Percentiles rank a stretch among this genome's conserved stretches.
Conservation (phyloP, 2,329 filamentous ascomycete genomes). For the Sodiomyces alkalinus region DNA sequence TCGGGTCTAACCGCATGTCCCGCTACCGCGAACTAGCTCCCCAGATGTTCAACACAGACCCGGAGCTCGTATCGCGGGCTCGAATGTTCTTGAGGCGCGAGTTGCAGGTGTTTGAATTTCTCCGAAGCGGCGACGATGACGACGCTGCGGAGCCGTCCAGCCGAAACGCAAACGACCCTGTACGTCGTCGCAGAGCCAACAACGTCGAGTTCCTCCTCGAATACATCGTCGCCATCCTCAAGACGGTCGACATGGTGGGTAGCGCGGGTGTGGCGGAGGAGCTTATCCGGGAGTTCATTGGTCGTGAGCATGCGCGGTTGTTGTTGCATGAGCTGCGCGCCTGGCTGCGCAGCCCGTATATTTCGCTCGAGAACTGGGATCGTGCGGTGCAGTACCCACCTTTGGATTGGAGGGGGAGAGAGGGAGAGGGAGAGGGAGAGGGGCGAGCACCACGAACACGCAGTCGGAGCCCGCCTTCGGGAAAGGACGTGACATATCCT, state of each 20-base stretch:
- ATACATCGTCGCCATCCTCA: conserved; percentile 72
- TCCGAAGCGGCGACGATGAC: conserved; percentile 22
- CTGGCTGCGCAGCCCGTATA: conserved; percentile 72
- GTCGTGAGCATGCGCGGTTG: conserved; percentile 53
- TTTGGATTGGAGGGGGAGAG: conserved; percentile 1
- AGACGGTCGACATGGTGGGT: conserved; percentile 67
- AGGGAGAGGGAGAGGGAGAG: too few species aligned
- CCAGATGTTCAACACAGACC: conserved; percentile 43
- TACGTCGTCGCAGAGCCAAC: conserved; percentile 26
- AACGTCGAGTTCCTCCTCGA: conserved; percentile 78
- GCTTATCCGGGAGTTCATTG: conserved; percentile 64
- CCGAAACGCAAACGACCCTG: conserved; percentile 5
- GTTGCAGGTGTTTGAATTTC: conserved; percentile 66
- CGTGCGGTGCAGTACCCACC: conserved; percentile 53
- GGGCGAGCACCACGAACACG: too few species aligned
- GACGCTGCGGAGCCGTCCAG: neutral
- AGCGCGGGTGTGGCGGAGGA: conserved; percentile 67
- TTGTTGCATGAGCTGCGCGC: conserved; percentile 75
- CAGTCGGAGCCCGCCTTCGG: conserved; percentile 1
- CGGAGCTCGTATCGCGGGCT: conserved; percentile 59
- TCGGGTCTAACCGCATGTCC: conserved; percentile 69
- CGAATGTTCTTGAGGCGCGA: conserved; percentile 73
- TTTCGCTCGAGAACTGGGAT: conserved; percentile 64
- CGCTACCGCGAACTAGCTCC: conserved; percentile 62
- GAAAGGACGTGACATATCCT: conserved; percentile 4